Base-by-base conservation (phyloP, 176 grass and related monocot species). In the sorghum (Sorghum bicolor) region DNA sequence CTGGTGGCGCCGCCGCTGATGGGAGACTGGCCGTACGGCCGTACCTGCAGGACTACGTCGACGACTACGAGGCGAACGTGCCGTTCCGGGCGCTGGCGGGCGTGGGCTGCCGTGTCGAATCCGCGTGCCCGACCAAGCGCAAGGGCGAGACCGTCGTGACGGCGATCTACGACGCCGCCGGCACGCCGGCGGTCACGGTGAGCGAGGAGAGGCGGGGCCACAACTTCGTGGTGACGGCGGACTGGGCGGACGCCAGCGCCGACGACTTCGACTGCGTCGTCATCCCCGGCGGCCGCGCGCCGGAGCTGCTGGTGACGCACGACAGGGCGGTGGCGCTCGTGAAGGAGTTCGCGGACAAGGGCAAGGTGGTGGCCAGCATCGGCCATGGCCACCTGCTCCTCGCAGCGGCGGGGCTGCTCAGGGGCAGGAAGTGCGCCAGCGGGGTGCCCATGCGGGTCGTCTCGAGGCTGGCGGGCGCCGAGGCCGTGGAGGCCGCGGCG, bases 1-100 rank as follows among this genome's bases (percentile, higher is more conserved):
- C 43, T 45, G 13, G 43, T 45, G 43, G 13, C 43, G 43, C 43
- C 43, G 43, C 43, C 43, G 13, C 43, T 45, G 43, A 45, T 15
- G 3, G 12, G 41, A 14, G 4, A 45, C 11, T 45, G 3, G 43
- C 13, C 12, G 43, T 5, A 36, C 9, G 25, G 43, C 13, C 12
- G 43, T 5, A 36, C 9, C 20, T 8, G 44, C 57, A 90, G 84
- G 84, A 87, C 72, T 90, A 65, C 83, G 84, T 90, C 2, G 79
- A 87, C 32, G 84, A 90, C 79, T 90, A 84, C 74, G 70, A 87
- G 74, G 85, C 67, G 64, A 90, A 87, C 65, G 76, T 87, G 74
- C 74, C 67, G 11, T 90, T 87, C 66, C 67, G 44, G 1, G 84
- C 57, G 60, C 67, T 90, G 6, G 80, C 36, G 37, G 80, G 58